Conservation (phyloP, 495 filamentous ascomycete genomes). For the Thozetella sp. region DNA sequence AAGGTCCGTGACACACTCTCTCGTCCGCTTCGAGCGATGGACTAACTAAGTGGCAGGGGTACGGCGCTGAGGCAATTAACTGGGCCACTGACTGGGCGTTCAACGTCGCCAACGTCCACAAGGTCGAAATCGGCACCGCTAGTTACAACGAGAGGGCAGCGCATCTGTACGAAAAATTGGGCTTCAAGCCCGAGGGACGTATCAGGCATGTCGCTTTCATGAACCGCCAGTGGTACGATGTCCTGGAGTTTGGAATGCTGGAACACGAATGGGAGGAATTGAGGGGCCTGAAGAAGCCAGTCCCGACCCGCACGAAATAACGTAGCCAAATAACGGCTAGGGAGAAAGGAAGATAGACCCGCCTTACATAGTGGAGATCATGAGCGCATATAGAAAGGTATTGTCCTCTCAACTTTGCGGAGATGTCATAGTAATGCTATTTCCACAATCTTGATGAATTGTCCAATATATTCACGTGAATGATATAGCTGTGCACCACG, state of each 20-base stretch:
- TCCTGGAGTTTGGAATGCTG: background rate
- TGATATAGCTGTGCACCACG: no score
- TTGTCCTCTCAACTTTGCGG: no score
- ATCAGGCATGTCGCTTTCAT: background rate
- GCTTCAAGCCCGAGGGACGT: background rate
- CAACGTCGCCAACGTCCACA: conserved; percentile 1
- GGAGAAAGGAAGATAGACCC: no score
- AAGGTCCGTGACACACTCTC: background rate
- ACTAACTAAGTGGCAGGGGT: background rate
- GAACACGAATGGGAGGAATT: conserved; percentile 5
- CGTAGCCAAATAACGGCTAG: no score
- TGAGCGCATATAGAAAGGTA: no score
- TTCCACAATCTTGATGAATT: no score
- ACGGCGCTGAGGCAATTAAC: background rate
- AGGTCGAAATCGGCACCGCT: background rate
- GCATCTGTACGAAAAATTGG: background rate
- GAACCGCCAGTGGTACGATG: background rate
- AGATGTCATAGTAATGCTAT: no score
- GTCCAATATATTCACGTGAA: no score
- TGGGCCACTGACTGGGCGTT: conserved; percentile 7
- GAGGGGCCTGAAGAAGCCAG: background rate
- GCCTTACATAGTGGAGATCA: no score
- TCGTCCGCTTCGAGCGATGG: background rate
- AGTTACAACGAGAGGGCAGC: background rate
- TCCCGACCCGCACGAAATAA: no score